phyloP scores from a whole-genome alignment of 108 stramenopile genomes.

The Nitzschia sp. region DNA sequence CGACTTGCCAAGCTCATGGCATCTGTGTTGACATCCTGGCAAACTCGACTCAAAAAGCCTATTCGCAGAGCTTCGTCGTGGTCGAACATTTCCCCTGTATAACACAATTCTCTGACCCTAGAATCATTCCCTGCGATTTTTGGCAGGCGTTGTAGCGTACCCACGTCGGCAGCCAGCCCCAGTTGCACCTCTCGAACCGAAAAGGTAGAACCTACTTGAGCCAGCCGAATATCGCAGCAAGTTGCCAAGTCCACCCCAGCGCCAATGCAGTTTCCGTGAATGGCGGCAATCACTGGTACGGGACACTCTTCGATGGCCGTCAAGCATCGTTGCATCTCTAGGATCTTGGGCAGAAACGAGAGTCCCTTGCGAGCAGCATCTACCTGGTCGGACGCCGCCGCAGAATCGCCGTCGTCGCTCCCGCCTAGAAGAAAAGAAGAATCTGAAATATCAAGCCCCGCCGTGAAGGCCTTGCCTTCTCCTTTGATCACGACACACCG shows the following conservation, averaged over 20 bases:
- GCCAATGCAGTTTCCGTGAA: conserved; percentile 77
- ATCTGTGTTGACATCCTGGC: conserved; percentile 28
- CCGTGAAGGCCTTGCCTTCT: conserved; percentile 66
- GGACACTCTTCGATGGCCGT: conserved; percentile 74
- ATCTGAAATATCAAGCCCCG: conserved; percentile 75
- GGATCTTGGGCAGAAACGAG: conserved; percentile 63
- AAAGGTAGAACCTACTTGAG: conserved; percentile 52
- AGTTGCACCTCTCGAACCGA: conserved; percentile 67
- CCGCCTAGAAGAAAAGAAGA: conserved; percentile 37
- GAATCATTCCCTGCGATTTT: conserved; percentile 72
- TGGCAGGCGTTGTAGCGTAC: conserved; percentile 76
- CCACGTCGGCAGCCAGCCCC: conserved; percentile 80
- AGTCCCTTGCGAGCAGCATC: conserved; percentile 66
- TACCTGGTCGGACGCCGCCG: background rate
- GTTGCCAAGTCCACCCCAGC: conserved; percentile 72
- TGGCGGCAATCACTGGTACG: conserved; percentile 76
- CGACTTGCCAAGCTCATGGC: conserved; percentile 44
- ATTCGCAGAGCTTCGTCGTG: conserved; percentile 56
- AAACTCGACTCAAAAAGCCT: conserved; percentile 70
- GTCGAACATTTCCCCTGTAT: conserved; percentile 67
- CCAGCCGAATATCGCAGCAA: conserved; percentile 70
- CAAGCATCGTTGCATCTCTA: conserved; percentile 74
- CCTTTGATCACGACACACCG: conserved; percentile 66
- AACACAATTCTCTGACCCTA: conserved; percentile 63
- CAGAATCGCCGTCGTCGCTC: conserved; percentile 7